Base-by-base conservation (phyloP, 2,329 filamentous ascomycete genomes). In the Apiospora marii region DNA sequence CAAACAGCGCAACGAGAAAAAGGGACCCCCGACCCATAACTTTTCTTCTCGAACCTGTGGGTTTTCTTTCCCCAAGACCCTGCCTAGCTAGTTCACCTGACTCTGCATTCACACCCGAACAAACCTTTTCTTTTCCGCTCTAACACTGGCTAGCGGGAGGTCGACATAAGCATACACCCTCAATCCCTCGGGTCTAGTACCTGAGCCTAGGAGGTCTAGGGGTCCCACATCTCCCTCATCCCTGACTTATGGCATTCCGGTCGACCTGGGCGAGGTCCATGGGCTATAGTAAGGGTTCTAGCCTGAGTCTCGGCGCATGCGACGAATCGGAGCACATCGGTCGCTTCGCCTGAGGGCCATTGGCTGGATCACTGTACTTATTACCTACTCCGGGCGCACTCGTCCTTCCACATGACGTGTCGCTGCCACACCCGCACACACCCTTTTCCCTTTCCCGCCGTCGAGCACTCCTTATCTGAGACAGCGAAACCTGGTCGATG, bases 271-370 rank as follows among this genome's bases (percentile, higher is more conserved):
- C 30, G n/a, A n/a, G 14, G 14, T 19, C 53, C 7, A 61, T 41
- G 27, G 27, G 5, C 22, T 64, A 64, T 64, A 64, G 58, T 41
- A 41, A 64, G 34, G 58, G 58, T 34, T 41, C 58, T 64, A 64
- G 58, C 34, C 58, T 22, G 30, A 34, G 30, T 13, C 13, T 41
- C 6, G 19, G 58, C 34, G 58, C 58, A 41, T 64, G 46, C 58
- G 34, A 64, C 58, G 58, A 64, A 64, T 64, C 58, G 58, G 58
- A 41, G 58, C 30, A n/a, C 10, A 64, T 24, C 58, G 58, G 58
- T 64, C 58, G 58, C 34, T 64, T 64, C 58, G 30, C 30, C 58
- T 41, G n/a, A 30, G 30, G 10, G 34, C 34, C 58, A 64, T 64
- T 64, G 58, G 58, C 58, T 64, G 12, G 58, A 64, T 30, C 34